A percentile compares a stretch with the other conserved stretches of the same genome.
phyloP scores from a whole-genome alignment of 306 rosid species.

The Dryas alaskensis region DNA sequence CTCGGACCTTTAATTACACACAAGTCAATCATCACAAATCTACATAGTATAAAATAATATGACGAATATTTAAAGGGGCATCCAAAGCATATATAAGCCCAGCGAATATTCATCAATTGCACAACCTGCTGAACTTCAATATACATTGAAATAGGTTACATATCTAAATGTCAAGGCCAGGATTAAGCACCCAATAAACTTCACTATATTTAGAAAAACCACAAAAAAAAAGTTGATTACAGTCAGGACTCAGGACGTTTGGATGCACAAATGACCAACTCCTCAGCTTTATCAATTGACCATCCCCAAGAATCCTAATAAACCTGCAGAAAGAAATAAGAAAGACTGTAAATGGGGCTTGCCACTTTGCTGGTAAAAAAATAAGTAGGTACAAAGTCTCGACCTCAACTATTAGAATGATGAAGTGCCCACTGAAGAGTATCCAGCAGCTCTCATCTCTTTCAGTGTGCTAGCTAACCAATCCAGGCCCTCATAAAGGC shows the following conservation, averaged over 20 bases:
- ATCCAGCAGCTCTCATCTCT: constrained; percentile 80
- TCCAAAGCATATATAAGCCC: constrained; percentile 11
- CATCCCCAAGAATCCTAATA: constrained; percentile 11
- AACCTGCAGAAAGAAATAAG: constrained; percentile 10
- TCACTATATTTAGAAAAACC: constrained; percentile 15
- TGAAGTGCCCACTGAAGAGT: constrained; percentile 71
- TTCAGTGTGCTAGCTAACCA: constrained; percentile 90
- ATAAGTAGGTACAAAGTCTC: background rate
- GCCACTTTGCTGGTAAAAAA: background rate
- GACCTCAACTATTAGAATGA: constrained; percentile 51
- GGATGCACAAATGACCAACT: constrained; percentile 7
- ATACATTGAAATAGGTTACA: constrained; percentile 29
- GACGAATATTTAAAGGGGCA: background rate
- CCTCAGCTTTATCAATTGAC: constrained; percentile 16
- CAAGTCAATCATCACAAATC: background rate
- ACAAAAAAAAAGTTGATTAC: background rate
- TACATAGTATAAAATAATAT: background rate
- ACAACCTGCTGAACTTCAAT: constrained; percentile 25
- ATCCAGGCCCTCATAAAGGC: constrained; percentile 95
- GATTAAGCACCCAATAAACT: constrained; percentile 27
- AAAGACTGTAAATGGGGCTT: background rate
- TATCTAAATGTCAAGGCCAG: constrained; percentile 21
- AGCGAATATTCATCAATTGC: constrained; percentile 24
- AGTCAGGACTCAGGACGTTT: background rate
- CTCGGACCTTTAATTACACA: too few relatives aligned